Base-by-base conservation (phyloP, 139 green algal genomes). In the Chlorella sp. region DNA sequence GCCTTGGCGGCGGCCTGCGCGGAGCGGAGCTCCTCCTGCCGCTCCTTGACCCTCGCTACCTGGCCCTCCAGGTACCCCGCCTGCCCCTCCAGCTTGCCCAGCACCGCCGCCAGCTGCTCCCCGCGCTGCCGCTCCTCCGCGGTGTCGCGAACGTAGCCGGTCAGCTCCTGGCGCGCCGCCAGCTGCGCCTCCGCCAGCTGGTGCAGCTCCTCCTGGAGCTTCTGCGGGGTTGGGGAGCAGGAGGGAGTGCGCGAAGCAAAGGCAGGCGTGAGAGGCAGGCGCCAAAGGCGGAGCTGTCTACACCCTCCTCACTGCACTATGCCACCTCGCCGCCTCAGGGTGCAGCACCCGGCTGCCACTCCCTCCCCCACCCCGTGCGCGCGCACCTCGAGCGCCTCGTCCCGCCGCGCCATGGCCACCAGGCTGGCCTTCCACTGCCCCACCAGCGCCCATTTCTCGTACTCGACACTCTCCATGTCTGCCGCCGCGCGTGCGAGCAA, bases 391-490 rank as follows among this genome's bases (percentile, higher is more conserved):
- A 94, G 78, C 14, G 91, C 86, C 61, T 96, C 88, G 59, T 97
- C 91, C 38, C 92, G 87, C 66, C 87, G 87, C 58, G 89, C 78
- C 31, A 97, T 92, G 8, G 82, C 88, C 31, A 91, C 67, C 71
- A 98, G 83, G 74, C 79, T 88, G 73, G 76, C 86, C 67, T 89
- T 90, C 93, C 93, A 98, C 74, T 96, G 90, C 60, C 88, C 79
- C 53, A 93, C 71, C 70, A 97, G 89, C 89, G 93, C 87, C 80
- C 94, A 92, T 87, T 97, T 97, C 86, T 98, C 93, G 82, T 93
- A 95, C 55, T 94, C 84, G 43, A 98, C 90, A 15, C 68, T 74
- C 82, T 95, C 92, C 93, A 97, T 97, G 74, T 97, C 92, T 0
- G 67, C 55, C 81, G 83, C 84, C 55, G 86, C 82, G 71, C 92